Evolutionary conservation across 2,329 filamentous ascomycete genomes (phyloP).

Genomic region (Botrytis sinoallii): DNA sequence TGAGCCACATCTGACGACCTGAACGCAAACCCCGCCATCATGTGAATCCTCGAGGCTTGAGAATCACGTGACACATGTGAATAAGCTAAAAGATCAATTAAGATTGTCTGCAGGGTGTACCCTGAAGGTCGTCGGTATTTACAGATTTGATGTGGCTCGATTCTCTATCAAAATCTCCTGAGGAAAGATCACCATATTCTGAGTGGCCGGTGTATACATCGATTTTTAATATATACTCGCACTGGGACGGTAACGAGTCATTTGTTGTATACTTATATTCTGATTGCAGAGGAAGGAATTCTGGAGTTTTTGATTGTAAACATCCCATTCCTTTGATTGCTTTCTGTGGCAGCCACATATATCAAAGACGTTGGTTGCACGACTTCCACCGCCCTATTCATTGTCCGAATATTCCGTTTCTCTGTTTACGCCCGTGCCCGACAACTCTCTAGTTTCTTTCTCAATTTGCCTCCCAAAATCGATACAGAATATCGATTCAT

Average conservation of each 20-base stretch:
- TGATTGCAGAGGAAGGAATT: not conserved
- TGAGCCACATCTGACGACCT: conserved; percentile 19
- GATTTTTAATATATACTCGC: too few relatives aligned
- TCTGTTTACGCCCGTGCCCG: conserved; percentile 1
- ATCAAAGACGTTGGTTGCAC: not conserved
- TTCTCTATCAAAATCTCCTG: conserved; percentile 4
- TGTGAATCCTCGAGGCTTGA: not conserved
- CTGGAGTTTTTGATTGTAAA: not conserved
- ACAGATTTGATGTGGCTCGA: conserved; percentile 1
- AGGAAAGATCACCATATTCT: conserved; percentile 1
- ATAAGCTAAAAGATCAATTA: not conserved
- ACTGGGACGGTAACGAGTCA: not conserved
- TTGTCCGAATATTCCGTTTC: conserved; percentile 4
- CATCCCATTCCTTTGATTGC: not conserved
- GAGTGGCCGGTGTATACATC: not conserved
- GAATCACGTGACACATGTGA: accelerated
- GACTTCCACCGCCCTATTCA: not conserved
- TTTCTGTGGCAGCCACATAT: not conserved
- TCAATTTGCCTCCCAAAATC: conserved; percentile 8
- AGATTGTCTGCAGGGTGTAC: not conserved
- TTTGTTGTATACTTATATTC: not conserved
- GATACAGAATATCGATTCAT: not conserved
- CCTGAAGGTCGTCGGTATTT: not conserved
- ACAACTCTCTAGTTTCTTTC: not conserved
- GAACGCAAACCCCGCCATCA: conserved; percentile 14